phyloP scores from a whole-genome alignment of 768 basidiomycete genomes.

The Termitomyces titanicus region DNA sequence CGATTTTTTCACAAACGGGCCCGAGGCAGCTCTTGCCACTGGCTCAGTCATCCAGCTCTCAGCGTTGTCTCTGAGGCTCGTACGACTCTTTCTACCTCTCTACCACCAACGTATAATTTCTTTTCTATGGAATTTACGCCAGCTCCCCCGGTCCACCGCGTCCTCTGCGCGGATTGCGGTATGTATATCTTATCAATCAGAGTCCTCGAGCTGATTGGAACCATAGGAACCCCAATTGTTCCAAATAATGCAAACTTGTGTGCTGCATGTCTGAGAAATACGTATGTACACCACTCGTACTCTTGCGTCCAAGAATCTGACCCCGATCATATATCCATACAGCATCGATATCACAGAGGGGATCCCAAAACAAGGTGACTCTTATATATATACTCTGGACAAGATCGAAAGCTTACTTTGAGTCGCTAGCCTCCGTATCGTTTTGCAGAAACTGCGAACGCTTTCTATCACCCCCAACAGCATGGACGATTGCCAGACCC shows the following conservation, averaged over 20 bases:
- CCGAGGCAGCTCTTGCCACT: neutral
- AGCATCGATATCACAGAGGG: constrained; percentile 98
- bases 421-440: constrained; percentile 68
- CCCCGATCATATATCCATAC: neutral
- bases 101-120: neutral
- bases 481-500: constrained; percentile 83
- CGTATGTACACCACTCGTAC: constrained; percentile 39
- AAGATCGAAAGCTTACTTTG: neutral
- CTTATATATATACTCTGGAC: neutral
- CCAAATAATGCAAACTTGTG: constrained; percentile 93
- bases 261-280: constrained; percentile 84
- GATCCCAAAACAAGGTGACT: constrained; percentile 87
- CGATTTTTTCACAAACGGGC: constrained; percentile 11
- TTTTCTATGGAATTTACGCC: constrained; percentile 74
- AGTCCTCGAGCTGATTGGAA: neutral
- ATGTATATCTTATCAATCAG: constrained; percentile 17
- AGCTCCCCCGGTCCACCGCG: constrained; percentile 71
- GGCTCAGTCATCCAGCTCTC: constrained; percentile 12
- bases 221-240: constrained; percentile 74
- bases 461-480: constrained; percentile 84
- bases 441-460: constrained; percentile 97
- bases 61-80: neutral
- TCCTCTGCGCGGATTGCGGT: constrained; percentile 90
- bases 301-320: neutral
- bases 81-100: neutral